Percentiles rank a stretch among this genome's conserved stretches.
phyloP scores from a whole-genome alignment of 108 stramenopile genomes.

The Cylindrotheca fusiformis region DNA sequence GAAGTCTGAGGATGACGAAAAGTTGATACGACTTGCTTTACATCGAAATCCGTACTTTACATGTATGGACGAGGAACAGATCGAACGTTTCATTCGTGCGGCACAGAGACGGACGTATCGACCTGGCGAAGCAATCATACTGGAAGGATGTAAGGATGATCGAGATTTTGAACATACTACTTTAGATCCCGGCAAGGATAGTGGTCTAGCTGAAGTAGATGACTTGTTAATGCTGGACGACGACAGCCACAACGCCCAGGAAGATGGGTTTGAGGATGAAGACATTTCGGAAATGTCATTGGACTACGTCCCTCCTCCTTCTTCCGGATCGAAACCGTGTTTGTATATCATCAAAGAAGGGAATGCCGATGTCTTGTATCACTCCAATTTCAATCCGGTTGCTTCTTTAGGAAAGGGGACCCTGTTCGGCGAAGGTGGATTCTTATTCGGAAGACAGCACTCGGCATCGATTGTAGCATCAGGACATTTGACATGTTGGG shows the following conservation, averaged over 20 bases:
- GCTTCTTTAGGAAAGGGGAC: conserved; percentile 37
- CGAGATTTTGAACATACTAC: not conserved
- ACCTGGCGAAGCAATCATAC: conserved; percentile 40
- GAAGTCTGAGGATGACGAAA: conserved; percentile 30
- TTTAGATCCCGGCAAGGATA: not conserved
- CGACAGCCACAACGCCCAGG: not conserved
- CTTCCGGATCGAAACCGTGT: not conserved
- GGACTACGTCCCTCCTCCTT: not conserved
- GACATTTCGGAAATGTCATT: not conserved
- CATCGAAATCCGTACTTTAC: conserved; percentile 47
- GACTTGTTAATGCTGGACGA: conserved; percentile 2
- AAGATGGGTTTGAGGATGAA: conserved; percentile 1
- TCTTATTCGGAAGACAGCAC: conserved; percentile 43
- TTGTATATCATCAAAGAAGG: conserved; percentile 34
- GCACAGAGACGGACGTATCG: conserved; percentile 31
- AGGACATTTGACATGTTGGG: conserved; percentile 38
- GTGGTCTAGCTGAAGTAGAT: conserved; percentile 10
- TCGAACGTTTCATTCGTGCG: conserved; percentile 39
- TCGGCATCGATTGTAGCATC: conserved; percentile 37
- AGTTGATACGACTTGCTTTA: conserved; percentile 38
- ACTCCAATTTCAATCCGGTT: conserved; percentile 22
- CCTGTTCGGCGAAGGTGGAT: conserved; percentile 46
- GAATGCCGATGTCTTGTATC: conserved; percentile 31
- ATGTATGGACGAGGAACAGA: conserved; percentile 57
- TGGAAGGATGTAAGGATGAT: conserved; percentile 46